phyloP scores from a whole-genome alignment of 148 eudicot species.

The Rhododendron mucronatum region DNA sequence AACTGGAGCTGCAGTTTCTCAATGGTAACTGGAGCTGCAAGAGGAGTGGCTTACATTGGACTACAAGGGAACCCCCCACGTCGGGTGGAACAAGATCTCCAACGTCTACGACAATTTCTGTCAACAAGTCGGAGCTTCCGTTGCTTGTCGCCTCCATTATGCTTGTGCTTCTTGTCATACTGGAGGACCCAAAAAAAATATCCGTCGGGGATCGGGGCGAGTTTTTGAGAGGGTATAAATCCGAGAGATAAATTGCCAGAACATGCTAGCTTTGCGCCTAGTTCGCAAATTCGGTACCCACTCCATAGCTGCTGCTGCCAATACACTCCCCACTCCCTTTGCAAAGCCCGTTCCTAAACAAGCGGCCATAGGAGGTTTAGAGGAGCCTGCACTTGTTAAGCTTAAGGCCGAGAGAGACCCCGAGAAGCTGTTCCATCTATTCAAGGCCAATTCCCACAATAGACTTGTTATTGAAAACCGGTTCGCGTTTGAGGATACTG shows the following conservation, averaged over 20 bases:
- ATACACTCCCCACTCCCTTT: not conserved
- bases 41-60: too few species aligned
- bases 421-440: slow-evolving; percentile 56
- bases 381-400: slow-evolving; percentile 59
- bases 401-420: slow-evolving; percentile 74
- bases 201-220: not conserved
- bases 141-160: too few species aligned
- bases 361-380: slow-evolving; percentile 6
- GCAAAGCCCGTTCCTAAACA: not conserved
- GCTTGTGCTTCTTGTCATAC: too few species aligned
- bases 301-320: slow-evolving; percentile 2
- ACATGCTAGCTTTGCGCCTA: slow-evolving; percentile 35
- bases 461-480: slow-evolving; percentile 55
- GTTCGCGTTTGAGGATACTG: slow-evolving; percentile 74
- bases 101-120: too few species aligned
- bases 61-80: too few species aligned
- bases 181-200: too few species aligned
- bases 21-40: too few species aligned
- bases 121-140: too few species aligned
- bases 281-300: slow-evolving; percentile 32
- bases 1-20: too few species aligned
- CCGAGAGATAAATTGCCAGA: slow-evolving; percentile 5
- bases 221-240: slow-evolving; percentile 13
- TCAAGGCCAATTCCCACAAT: slow-evolving; percentile 61
- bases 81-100: too few species aligned